A percentile compares a stretch with the other conserved stretches of the same genome.
phyloP scores from a whole-genome alignment of 768 basidiomycete genomes.

The Russula sp. region DNA sequence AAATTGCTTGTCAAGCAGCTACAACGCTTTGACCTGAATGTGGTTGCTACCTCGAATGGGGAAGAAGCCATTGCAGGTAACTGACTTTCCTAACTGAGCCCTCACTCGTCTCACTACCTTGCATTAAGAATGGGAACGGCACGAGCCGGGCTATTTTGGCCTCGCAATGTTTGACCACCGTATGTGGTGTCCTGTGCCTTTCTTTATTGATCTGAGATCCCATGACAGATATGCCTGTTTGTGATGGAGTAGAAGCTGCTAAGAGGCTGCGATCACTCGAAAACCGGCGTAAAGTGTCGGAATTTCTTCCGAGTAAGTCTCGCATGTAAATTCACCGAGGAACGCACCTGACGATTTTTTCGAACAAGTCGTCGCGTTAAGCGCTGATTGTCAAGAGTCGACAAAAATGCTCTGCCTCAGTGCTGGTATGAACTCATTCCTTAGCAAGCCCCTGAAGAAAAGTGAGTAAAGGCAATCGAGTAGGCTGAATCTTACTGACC shows the following conservation, averaged over 20 bases:
- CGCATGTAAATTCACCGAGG: background rate
- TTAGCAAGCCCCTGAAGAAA: conserved; percentile 66
- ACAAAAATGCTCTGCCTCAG: conserved; percentile 72
- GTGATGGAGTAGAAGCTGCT: conserved; percentile 70
- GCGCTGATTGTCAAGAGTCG: conserved; percentile 72
- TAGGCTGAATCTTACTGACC: background rate
- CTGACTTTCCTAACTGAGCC: background rate
- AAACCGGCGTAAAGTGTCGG: conserved; percentile 44
- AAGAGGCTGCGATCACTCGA: conserved; percentile 58
- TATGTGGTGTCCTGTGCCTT: conserved; percentile 25
- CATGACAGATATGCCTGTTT: conserved; percentile 66
- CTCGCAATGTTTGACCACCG: conserved; percentile 73
- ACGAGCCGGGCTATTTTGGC: conserved; percentile 61
- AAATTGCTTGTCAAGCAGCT: conserved; percentile 63
- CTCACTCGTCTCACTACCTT: conserved; percentile 2
- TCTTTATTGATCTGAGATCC: background rate
- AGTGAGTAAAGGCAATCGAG: conserved; percentile 29
- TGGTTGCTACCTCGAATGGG: conserved; percentile 59
- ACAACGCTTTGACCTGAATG: conserved; percentile 52
- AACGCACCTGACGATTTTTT: background rate
- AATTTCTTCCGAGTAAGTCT: conserved; percentile 51
- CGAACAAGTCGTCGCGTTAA: conserved; percentile 56
- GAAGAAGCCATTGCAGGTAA: conserved; percentile 58
- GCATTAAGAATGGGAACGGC: conserved; percentile 57
- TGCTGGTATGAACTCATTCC: conserved; percentile 72